Percentiles rank a stretch among this genome's conserved stretches.
Conservation (phyloP, 108 stramenopile genomes). For the Hondaea fermentalgiana region DNA sequence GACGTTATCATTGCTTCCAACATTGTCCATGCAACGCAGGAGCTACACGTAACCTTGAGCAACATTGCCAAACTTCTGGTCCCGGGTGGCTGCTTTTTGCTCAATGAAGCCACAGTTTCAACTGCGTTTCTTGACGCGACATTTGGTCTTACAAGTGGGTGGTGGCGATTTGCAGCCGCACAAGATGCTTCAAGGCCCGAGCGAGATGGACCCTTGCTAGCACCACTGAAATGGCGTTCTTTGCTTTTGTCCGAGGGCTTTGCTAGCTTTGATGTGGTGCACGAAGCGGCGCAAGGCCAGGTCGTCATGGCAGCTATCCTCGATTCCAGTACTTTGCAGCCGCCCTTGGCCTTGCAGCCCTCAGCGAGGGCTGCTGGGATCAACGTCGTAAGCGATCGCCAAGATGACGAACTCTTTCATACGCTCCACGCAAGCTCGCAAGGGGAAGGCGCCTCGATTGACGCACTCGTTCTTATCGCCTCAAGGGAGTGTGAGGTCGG, state of each 20-base stretch:
- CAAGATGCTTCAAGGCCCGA: neutral
- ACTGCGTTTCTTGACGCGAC: slow-evolving; percentile 4
- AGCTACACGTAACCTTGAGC: neutral
- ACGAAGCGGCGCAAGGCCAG: neutral
- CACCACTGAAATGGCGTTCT: neutral
- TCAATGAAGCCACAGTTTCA: neutral
- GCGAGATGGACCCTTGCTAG: neutral
- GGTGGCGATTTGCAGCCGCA: neutral
- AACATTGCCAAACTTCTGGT: neutral
- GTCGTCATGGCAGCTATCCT: neutral
- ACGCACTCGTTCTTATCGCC: too few species aligned
- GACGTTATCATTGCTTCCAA: neutral
- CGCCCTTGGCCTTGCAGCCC: too few species aligned
- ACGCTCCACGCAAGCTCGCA: too few species aligned
- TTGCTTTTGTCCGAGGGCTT: neutral
- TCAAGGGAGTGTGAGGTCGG: too few species aligned
- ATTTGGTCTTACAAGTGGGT: neutral
- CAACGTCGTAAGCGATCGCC: too few species aligned
- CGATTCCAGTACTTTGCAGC: neutral
- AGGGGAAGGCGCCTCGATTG: too few species aligned
- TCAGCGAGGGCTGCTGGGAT: too few species aligned
- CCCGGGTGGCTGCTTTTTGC: neutral
- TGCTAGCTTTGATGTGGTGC: neutral
- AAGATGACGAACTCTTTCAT: too few species aligned
- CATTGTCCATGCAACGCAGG: neutral